Percentiles rank a stretch among this genome's conserved stretches.
Evolutionary conservation across 345 rosid species (phyloP).

Genomic region (Chamaenerion angustifolium): DNA sequence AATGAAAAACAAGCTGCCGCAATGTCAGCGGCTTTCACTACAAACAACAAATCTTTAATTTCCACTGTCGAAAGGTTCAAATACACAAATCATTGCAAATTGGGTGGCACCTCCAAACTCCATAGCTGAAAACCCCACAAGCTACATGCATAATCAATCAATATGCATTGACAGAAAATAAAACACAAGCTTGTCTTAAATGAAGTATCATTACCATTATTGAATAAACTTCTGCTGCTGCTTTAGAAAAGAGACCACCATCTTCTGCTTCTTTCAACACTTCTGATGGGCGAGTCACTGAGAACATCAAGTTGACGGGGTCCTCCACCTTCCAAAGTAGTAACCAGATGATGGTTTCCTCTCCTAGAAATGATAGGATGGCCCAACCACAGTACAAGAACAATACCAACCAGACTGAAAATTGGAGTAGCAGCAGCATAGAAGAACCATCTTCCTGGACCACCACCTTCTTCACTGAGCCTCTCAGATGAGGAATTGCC

Average conservation of each 20-base stretch:
- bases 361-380: slow-evolving; percentile 33
- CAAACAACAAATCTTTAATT: too few species aligned
- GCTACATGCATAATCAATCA: too few species aligned
- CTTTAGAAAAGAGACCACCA: slow-evolving; percentile 66
- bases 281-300: slow-evolving; percentile 16
- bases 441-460: slow-evolving; percentile 62
- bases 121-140: too few species aligned
- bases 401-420: slow-evolving; percentile 63
- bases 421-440: slow-evolving; percentile 67
- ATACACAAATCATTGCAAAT: too few species aligned
- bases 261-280: slow-evolving; percentile 54
- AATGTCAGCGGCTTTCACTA: too few species aligned
- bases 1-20: too few species aligned
- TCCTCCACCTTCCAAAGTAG: slow-evolving; percentile 4
- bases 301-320: slow-evolving; percentile 1
- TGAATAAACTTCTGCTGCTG: background rate
- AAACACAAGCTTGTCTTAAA: too few species aligned
- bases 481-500: slow-evolving; percentile 7
- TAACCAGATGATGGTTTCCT: slow-evolving; percentile 13
- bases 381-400: slow-evolving; percentile 53
- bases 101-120: too few species aligned
- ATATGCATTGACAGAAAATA: too few species aligned
- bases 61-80: too few species aligned
- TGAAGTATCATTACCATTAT: too few species aligned
- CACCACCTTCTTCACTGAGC: slow-evolving; percentile 12